A percentile compares a stretch with the other conserved stretches of the same genome.
Evolutionary conservation across 306 rosid genomes (phyloP).

Genomic region (Lathyrus sativus): DNA sequence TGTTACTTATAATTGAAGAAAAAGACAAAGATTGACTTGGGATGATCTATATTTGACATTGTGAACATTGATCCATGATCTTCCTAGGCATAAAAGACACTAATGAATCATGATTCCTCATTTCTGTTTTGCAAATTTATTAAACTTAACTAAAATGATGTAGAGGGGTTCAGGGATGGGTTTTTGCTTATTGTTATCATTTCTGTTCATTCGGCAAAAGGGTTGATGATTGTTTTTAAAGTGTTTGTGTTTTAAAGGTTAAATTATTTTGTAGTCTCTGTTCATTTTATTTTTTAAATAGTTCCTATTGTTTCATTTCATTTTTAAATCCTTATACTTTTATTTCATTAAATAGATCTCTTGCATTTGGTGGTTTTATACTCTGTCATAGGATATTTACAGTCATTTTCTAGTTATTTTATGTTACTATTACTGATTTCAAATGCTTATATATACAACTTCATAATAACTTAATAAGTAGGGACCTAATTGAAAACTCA

Average conservation of each 20-base stretch:
- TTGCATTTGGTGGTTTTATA: not conserved
- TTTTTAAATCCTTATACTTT: not conserved
- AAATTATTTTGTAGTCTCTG: not conserved
- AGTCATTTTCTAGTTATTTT: too few relatives aligned
- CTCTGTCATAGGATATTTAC: too few relatives aligned
- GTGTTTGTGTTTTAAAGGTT: slow-evolving; percentile 4
- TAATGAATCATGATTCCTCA: not conserved
- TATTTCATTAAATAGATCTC: not conserved
- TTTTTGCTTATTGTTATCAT: slow-evolving; percentile 8
- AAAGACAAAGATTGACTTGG: slow-evolving; percentile 2
- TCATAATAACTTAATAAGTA: too few relatives aligned
- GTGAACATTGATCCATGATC: slow-evolving; percentile 3
- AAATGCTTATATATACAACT: not conserved
- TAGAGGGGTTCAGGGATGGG: not conserved
- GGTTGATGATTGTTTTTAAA: not conserved
- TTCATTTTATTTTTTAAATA: not conserved
- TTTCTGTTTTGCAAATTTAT: slow-evolving; percentile 9
- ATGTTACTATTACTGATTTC: too few relatives aligned
- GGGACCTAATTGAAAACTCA: not conserved
- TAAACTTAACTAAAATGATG: not conserved
- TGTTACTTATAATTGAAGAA: slow-evolving; percentile 23
- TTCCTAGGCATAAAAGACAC: not conserved
- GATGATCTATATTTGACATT: slow-evolving; percentile 8
- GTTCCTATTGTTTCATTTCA: not conserved
- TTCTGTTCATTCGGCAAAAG: not conserved